Evolutionary conservation across 805 yeast genomes (phyloP).

Genomic region (Starmerella stigmatis): DNA sequence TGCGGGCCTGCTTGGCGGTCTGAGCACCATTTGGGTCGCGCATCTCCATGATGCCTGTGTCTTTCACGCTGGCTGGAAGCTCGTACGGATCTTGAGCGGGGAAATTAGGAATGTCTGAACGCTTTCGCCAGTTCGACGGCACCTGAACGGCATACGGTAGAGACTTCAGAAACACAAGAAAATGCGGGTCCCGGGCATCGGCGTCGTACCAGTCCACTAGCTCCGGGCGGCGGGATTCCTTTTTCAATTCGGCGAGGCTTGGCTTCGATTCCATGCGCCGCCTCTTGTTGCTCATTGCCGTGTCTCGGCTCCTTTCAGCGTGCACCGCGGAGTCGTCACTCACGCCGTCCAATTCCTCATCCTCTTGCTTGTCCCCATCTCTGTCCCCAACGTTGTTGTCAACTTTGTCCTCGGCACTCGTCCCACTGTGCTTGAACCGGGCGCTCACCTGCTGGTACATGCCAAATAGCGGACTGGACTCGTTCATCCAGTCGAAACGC

Average conservation of each 20-base stretch:
- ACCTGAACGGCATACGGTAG: slow-evolving; percentile 59
- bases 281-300: slow-evolving; percentile 12
- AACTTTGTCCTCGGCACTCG: not conserved
- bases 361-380: not conserved
- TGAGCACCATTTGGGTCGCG: slow-evolving; percentile 38
- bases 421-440: slow-evolving; percentile 13
- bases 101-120: slow-evolving; percentile 46
- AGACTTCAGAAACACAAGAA: slow-evolving; percentile 55
- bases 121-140: slow-evolving; percentile 76
- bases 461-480: slow-evolving; percentile 13
- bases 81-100: slow-evolving; percentile 52
- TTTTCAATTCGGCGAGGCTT: slow-evolving; percentile 58
- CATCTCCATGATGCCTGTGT: slow-evolving; percentile 69
- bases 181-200: slow-evolving; percentile 67
- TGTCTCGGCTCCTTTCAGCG: too few relatives aligned
- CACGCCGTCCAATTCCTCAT: not conserved
- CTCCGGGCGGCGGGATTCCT: slow-evolving; percentile 52
- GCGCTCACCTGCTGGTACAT: slow-evolving; percentile 16
- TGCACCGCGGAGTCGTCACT: not conserved
- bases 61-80: slow-evolving; percentile 65
- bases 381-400: not conserved
- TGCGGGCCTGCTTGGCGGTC: slow-evolving; percentile 50
- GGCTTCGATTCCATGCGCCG: slow-evolving; percentile 40
- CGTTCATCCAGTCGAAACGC: slow-evolving; percentile 14
- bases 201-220: slow-evolving; percentile 79